These are phyloP conservation scores for Reticulascus tulasneorum DNA, from an alignment of 2,329 filamentous ascomycete genomes.

Conservation along the genomic window DNA sequence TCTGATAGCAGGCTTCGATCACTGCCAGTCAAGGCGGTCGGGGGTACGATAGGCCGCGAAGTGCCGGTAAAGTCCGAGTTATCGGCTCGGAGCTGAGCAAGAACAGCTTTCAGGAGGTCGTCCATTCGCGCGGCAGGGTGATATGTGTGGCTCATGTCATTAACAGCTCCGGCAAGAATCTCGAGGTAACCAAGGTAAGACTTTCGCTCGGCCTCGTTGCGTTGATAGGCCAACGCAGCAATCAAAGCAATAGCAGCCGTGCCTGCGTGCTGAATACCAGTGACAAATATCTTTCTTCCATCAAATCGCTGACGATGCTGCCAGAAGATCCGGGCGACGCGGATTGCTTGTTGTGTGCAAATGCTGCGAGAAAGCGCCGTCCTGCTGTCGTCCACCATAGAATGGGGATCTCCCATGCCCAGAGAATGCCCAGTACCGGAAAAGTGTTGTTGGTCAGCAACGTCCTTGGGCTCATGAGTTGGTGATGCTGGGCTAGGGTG, in stretches of 20 bases:
- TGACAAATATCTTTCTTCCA: constrained; percentile 45
- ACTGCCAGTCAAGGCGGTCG: neutral
- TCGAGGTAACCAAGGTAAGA: constrained; percentile 44
- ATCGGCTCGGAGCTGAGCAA: constrained; percentile 39
- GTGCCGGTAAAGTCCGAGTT: constrained; percentile 14
- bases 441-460: constrained; percentile 10
- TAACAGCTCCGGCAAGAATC: constrained; percentile 45
- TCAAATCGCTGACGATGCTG: constrained; percentile 50
- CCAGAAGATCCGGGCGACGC: constrained; percentile 50
- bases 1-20: constrained; percentile 1
- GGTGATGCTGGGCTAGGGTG: constrained; percentile 26
- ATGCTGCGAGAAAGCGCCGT: constrained; percentile 45
- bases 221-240: constrained; percentile 39
- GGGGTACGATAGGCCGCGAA: constrained; percentile 8
- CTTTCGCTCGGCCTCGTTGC: constrained; percentile 30
- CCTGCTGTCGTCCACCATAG: constrained; percentile 35
- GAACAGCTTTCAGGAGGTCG: constrained; percentile 46
- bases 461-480: constrained; percentile 7
- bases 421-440: constrained; percentile 17
- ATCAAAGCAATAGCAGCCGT: constrained; percentile 52
- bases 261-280: constrained; percentile 49
- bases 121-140: constrained; percentile 52
- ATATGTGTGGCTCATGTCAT: constrained; percentile 50
- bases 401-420: constrained; percentile 26
- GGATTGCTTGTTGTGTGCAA: constrained; percentile 51